These are phyloP conservation scores for Austroboletus sp. DNA, from an alignment of 1,284 basidiomycete species.

Conservation along the genomic window DNA sequence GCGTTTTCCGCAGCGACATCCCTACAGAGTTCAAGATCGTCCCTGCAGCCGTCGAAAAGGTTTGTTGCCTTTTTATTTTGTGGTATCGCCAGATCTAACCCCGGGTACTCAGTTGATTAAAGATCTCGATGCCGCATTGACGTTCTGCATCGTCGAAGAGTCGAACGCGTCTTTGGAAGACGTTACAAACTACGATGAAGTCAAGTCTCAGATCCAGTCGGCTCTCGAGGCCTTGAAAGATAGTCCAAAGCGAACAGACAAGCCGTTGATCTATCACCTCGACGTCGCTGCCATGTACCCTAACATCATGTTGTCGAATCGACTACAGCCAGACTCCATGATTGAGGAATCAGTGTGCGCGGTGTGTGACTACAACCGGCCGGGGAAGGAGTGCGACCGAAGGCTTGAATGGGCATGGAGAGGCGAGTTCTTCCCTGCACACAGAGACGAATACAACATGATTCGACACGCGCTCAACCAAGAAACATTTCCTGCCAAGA, in stretches of 20 bases:
- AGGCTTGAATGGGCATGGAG: slow-evolving; percentile 98
- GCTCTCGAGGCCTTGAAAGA: slow-evolving; percentile 89
- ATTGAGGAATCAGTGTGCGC: slow-evolving; percentile 96
- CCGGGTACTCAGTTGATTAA: slow-evolving; percentile 68
- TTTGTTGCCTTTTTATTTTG: slow-evolving; percentile 29
- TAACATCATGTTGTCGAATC: slow-evolving; percentile 99
- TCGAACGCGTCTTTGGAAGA: slow-evolving; percentile 74
- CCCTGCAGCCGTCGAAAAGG: slow-evolving; percentile 80
- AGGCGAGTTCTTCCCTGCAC: slow-evolving; percentile 97
- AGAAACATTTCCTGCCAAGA: slow-evolving; percentile 84
- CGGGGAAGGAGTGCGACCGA: slow-evolving; percentile 91
- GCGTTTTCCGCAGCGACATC: slow-evolving; percentile 96
- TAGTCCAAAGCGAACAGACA: slow-evolving; percentile 81
- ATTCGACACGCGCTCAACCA: slow-evolving; percentile 94
- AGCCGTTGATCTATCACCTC: slow-evolving; percentile 95
- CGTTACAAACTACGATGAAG: slow-evolving; percentile 93
- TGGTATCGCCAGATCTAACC: slow-evolving; percentile 3
- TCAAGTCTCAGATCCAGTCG: slow-evolving; percentile 72
- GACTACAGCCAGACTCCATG: slow-evolving; percentile 96
- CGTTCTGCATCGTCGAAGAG: slow-evolving; percentile 87
- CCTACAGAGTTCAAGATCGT: slow-evolving; percentile 92
- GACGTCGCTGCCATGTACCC: slow-evolving; percentile 99
- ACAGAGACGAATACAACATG: slow-evolving; percentile 98
- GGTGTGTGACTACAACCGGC: slow-evolving; percentile 96
- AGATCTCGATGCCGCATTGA: slow-evolving; percentile 86